phyloP scores from a whole-genome alignment of 2,329 filamentous ascomycete genomes.

The Didymella arachidicola region DNA sequence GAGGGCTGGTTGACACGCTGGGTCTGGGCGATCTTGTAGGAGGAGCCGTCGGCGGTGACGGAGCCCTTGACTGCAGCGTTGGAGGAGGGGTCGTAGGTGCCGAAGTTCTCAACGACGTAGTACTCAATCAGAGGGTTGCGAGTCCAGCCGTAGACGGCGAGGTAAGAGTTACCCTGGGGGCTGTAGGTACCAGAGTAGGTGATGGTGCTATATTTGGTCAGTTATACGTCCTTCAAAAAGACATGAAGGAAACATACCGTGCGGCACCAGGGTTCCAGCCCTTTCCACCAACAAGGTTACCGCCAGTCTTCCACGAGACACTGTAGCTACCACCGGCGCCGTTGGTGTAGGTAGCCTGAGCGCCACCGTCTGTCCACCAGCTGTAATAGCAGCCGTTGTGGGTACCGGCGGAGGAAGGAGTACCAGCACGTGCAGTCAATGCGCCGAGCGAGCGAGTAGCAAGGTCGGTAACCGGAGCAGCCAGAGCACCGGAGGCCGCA shows the following conservation, averaged over 20 bases:
- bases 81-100: conserved; percentile 59
- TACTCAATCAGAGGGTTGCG: conserved; percentile 63
- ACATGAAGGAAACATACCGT: conserved; percentile 52
- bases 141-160: conserved; percentile 67
- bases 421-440: conserved; percentile 48
- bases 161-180: conserved; percentile 54
- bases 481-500: conserved; percentile 36
- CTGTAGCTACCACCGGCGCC: conserved; percentile 60
- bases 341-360: conserved; percentile 64
- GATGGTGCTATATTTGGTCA: conserved; percentile 34
- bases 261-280: conserved; percentile 64
- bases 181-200: conserved; percentile 48
- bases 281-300: conserved; percentile 66
- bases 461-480: conserved; percentile 44
- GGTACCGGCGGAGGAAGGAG: conserved; percentile 59
- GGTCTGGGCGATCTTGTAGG: conserved; percentile 43
- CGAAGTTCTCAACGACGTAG: conserved; percentile 61
- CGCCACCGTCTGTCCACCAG: conserved; percentile 66
- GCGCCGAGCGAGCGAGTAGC: conserved; percentile 47
- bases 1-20: conserved; percentile 55
- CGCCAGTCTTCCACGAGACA: conserved; percentile 59
- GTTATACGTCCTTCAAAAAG: background rate
- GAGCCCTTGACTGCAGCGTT: conserved; percentile 49
- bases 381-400: conserved; percentile 68
- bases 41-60: conserved; percentile 41